phyloP scores from a whole-genome alignment of 352 stramenopile genomes.

The Saprolegnia diclina region DNA sequence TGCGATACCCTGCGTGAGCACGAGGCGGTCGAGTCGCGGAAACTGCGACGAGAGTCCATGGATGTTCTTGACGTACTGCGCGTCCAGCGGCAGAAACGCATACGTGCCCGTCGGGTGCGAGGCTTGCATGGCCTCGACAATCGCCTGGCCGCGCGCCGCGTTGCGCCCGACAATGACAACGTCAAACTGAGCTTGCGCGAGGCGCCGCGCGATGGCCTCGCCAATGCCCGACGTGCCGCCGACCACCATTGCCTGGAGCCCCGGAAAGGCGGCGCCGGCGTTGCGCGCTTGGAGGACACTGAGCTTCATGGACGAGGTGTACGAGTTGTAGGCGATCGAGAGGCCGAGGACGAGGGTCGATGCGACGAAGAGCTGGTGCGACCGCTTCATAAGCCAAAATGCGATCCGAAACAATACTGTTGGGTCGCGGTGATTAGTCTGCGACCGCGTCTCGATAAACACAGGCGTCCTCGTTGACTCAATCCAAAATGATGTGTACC shows the following conservation, averaged over 20 bases:
- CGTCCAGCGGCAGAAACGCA: conserved; percentile 8
- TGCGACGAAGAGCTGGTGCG: background rate
- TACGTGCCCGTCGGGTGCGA: background rate
- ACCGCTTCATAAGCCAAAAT: background rate
- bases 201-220: conserved; percentile 2
- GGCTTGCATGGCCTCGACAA: background rate
- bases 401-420: background rate
- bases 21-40: conserved; percentile 34
- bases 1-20: conserved; percentile 58
- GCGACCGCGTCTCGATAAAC: no score
- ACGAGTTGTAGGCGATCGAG: background rate
- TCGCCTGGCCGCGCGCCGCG: background rate
- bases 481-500: no score
- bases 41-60: conserved; percentile 2
- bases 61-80: conserved; percentile 2
- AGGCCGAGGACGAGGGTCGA: background rate
- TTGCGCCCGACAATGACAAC: conserved; percentile 12
- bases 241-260: conserved; percentile 3
- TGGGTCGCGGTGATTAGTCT: no score
- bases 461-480: no score
- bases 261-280: background rate
- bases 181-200: conserved; percentile 7
- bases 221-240: conserved; percentile 18
- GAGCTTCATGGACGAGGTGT: background rate
- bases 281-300: background rate